A percentile compares a stretch with the other conserved stretches of the same genome.
Conservation (phyloP, 192 early-diverging fungal species). For the Coemansia sp. region DNA sequence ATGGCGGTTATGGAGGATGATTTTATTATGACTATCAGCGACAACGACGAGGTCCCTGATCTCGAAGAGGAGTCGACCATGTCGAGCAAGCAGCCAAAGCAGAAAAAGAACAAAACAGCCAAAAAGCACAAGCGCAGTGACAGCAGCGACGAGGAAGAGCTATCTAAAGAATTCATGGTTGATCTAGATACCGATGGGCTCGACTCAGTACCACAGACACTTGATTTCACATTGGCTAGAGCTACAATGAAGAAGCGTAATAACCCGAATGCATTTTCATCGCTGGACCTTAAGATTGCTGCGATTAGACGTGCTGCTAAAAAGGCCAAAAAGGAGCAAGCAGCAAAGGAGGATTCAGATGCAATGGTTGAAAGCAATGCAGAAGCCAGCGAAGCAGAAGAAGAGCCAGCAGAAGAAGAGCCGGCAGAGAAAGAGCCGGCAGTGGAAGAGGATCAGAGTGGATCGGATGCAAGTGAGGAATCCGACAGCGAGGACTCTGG, state of each 20-base stretch:
- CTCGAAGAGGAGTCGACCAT: slow-evolving; percentile 47
- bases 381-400: slow-evolving; percentile 14
- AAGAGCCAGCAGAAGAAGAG: background rate
- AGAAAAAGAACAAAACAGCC: slow-evolving; percentile 12
- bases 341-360: slow-evolving; percentile 27
- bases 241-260: slow-evolving; percentile 65
- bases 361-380: slow-evolving; percentile 50
- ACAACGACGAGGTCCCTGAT: slow-evolving; percentile 60
- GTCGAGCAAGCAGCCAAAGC: slow-evolving; percentile 8
- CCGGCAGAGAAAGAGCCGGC: background rate
- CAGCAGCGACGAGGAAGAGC: slow-evolving; percentile 26
- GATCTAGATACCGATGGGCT: slow-evolving; percentile 69
- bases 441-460: slow-evolving; percentile 12
- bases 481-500: slow-evolving; percentile 6
- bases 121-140: slow-evolving; percentile 27
- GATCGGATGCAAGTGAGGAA: background rate
- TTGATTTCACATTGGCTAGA: slow-evolving; percentile 80
- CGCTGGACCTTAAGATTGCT: slow-evolving; percentile 52
- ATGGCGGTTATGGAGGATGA: slow-evolving; percentile 42
- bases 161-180: slow-evolving; percentile 76
- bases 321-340: slow-evolving; percentile 23
- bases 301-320: slow-evolving; percentile 20
- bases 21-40: slow-evolving; percentile 74
- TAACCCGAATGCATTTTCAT: slow-evolving; percentile 36
- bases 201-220: slow-evolving; percentile 59